These are phyloP conservation scores for Ascoidea tarda DNA, from an alignment of 805 yeast genomes.

Conservation along the genomic window DNA sequence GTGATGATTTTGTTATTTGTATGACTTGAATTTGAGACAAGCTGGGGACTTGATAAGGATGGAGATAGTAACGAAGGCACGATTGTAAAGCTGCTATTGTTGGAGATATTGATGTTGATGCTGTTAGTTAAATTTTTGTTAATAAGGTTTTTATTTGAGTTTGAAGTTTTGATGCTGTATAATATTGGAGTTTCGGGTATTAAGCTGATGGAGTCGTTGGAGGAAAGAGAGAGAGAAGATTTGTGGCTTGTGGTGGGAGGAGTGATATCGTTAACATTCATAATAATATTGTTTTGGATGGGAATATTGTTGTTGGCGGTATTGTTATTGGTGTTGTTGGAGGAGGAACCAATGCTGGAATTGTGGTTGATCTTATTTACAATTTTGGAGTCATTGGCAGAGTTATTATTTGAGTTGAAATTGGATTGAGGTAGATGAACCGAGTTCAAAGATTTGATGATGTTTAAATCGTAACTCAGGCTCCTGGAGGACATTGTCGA, in stretches of 20 bases:
- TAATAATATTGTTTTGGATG: too few species aligned
- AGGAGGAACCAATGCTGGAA: too few species aligned
- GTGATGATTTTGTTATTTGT: neutral
- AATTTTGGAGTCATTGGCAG: neutral
- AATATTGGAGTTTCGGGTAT: too few species aligned
- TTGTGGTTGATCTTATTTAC: neutral
- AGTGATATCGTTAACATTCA: neutral
- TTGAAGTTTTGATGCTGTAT: too few species aligned
- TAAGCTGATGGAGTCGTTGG: too few species aligned
- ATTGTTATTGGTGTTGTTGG: too few species aligned
- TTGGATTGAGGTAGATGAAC: neutral
- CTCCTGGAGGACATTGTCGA: too few species aligned
- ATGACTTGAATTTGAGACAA: neutral
- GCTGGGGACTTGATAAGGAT: neutral
- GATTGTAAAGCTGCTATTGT: neutral
- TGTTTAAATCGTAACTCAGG: neutral
- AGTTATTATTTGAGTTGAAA: neutral
- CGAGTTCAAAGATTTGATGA: neutral
- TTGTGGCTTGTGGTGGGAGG: too few species aligned
- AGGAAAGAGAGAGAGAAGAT: too few species aligned
- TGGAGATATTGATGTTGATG: neutral
- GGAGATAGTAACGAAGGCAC: neutral
- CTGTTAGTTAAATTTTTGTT: too few species aligned
- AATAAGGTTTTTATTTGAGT: neutral
- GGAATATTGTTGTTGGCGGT: too few species aligned